Evolutionary conservation across 257 asterid genomes (phyloP).

Genomic region (Nicotiana paniculata): DNA sequence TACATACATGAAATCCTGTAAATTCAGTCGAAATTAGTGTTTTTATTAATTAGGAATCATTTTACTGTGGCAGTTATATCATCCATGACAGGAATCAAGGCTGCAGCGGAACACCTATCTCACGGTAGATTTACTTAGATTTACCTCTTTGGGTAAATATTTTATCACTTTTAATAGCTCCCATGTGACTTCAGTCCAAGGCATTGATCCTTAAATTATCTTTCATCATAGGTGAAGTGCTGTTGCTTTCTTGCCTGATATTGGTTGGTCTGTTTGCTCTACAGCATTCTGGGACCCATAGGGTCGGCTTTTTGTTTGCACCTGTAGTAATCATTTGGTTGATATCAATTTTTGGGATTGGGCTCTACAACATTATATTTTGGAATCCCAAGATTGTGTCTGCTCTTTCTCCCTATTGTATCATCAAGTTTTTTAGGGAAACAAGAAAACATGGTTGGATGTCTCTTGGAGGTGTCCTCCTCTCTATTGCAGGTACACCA

Average conservation of each 20-base stretch:
- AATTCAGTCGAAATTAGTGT: neutral
- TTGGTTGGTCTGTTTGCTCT: slow-evolving; percentile 28
- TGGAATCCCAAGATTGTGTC: slow-evolving; percentile 32
- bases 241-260: neutral
- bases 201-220: neutral
- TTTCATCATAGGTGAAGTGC: neutral
- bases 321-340: slow-evolving; percentile 35
- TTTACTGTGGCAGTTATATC: slow-evolving; percentile 42
- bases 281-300: slow-evolving; percentile 37
- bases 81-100: slow-evolving; percentile 50
- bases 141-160: slow-evolving; percentile 6
- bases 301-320: slow-evolving; percentile 34
- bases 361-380: slow-evolving; percentile 27
- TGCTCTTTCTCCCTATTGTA: slow-evolving; percentile 38
- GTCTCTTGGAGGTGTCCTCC: slow-evolving; percentile 35
- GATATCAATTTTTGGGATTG: slow-evolving; percentile 29
- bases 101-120: slow-evolving; percentile 27
- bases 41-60: neutral
- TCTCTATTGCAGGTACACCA: slow-evolving; percentile 35
- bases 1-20: neutral
- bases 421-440: slow-evolving; percentile 31
- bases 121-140: slow-evolving; percentile 27
- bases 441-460: slow-evolving; percentile 30
- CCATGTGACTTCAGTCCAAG: neutral
- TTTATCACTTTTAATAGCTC: neutral